Base-by-base conservation (phyloP, 441 rosid species). In the Populus hybrid region DNA sequence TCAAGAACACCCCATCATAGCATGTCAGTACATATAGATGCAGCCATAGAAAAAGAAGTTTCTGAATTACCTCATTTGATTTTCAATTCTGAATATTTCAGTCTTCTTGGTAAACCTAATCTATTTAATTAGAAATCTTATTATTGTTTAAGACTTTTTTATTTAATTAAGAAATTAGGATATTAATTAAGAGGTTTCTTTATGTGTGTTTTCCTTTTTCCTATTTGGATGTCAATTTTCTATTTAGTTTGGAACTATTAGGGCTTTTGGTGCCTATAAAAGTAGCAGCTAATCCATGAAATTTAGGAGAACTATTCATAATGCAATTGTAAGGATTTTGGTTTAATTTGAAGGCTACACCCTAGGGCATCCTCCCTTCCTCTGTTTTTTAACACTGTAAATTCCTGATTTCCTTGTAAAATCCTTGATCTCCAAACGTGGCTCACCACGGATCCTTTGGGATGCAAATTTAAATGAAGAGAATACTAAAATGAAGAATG, bases 401-500 rank as follows among this genome's bases (percentile, higher is more conserved):
- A 46, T 46, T 46, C 57, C 57, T 46, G 57, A 46, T 46, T 46
- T 46, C 57, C 57, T 42, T 46, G 0, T 4, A 46, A 46, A 14
- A 46, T 14, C 57, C 57, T 14, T 46, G 18, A 46, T 46, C 19
- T 12, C 57, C 57, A 46, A 46, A 12, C 57, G 0, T 1, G 57
- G 57, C 57, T 46, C 57, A 46, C 57, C 57, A 46, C 19, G 2
- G 57, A 14, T 46, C 57, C 57, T 46, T 46, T 3, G 57, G 57
- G 57, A 12, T 46, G 57, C 57, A 46, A 46, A 46, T 46, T 14
- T 12, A 46, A 46, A 46, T 4, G 11, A 14, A 46, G 57, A 46
- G 57, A 46, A 46, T 46, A 4, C 57, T 46, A 46, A 46, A 46
- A 59, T 9, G 65, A 67, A 77, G 42, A 70, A 77, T 75, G 72